phyloP scores from a whole-genome alignment of 2,329 filamentous ascomycete species.

The Ophiostoma fasciatum region DNA sequence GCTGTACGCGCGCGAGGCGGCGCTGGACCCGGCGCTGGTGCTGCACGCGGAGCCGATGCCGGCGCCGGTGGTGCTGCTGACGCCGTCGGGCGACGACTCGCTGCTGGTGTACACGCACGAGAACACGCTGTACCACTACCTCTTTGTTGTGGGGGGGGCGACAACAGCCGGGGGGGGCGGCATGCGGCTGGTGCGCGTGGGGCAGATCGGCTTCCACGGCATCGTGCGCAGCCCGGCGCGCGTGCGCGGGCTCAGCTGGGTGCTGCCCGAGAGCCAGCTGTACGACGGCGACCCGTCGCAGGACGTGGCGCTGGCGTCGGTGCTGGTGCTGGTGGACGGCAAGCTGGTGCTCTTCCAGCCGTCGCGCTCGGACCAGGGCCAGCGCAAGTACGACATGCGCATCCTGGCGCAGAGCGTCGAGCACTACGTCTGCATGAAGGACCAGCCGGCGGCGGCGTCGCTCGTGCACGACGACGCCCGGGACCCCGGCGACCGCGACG shows the following conservation, averaged over 20 bases:
- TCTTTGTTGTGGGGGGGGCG: constrained; percentile 70
- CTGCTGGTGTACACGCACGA: constrained; percentile 94
- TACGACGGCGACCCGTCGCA: constrained; percentile 86
- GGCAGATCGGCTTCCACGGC: constrained; percentile 92
- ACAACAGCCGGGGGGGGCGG: constrained; percentile 42
- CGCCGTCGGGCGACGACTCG: constrained; percentile 83
- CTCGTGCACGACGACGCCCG: too few species aligned
- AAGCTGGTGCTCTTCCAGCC: constrained; percentile 89
- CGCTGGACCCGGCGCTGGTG: constrained; percentile 56
- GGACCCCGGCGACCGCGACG: neutral
- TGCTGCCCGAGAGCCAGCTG: constrained; percentile 80
- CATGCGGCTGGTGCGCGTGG: constrained; percentile 77
- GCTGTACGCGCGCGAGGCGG: constrained; percentile 78
- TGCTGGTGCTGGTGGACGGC: constrained; percentile 92
- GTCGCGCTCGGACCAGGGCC: constrained; percentile 64
- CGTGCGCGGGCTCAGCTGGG: constrained; percentile 89
- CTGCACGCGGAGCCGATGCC: constrained; percentile 66
- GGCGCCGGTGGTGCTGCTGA: constrained; percentile 77
- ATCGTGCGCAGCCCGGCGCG: constrained; percentile 88
- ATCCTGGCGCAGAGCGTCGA: constrained; percentile 93
- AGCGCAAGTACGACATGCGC: constrained; percentile 96
- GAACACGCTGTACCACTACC: constrained; percentile 87
- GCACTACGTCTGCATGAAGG: constrained; percentile 84
- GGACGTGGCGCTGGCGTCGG: constrained; percentile 84
- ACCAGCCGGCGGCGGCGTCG: constrained; percentile 43